A percentile compares a stretch with the other conserved stretches of the same genome.
phyloP scores from a whole-genome alignment of 1,139 yeast genomes.

The Magnusiomyces suaveolens region DNA sequence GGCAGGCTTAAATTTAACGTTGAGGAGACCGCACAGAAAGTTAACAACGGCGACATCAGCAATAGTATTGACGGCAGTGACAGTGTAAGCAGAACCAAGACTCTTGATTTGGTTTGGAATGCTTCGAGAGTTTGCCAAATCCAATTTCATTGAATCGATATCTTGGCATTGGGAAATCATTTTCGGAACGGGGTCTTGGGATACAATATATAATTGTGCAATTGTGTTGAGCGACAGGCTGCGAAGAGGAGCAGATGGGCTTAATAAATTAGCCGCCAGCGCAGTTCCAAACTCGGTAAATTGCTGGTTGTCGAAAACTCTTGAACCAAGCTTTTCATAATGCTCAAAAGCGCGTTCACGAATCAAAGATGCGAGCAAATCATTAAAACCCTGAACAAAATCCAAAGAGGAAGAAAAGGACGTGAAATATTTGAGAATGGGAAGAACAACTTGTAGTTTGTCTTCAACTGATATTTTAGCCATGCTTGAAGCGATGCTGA shows the following conservation, averaged over 20 bases:
- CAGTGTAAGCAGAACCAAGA: conserved; percentile 43
- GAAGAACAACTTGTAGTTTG: conserved; percentile 7
- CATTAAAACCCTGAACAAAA: conserved; percentile 15
- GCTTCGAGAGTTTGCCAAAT: conserved; percentile 64
- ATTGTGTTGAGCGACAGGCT: conserved; percentile 38
- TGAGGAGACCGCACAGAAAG: conserved; percentile 62
- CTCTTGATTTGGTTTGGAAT: conserved; percentile 59
- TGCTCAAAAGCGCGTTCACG: neutral
- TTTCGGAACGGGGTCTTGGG: conserved; percentile 27
- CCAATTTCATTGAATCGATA: conserved; percentile 66
- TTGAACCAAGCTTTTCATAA: conserved; percentile 2
- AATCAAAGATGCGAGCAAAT: conserved; percentile 11
- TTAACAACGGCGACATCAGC: conserved; percentile 42
- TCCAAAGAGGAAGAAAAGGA: conserved; percentile 9
- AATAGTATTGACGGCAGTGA: conserved; percentile 28
- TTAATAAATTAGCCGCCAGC: conserved; percentile 34
- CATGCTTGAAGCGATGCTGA: conserved; percentile 14
- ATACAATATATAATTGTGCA: conserved; percentile 27
- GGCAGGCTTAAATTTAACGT: conserved; percentile 72
- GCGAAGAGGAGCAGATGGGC: conserved; percentile 44
- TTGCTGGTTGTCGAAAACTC: neutral
- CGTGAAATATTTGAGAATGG: conserved; percentile 9
- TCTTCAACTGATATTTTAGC: conserved; percentile 6
- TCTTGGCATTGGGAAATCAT: conserved; percentile 37
- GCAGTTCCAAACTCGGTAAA: conserved; percentile 5